Conservation (phyloP, 2,329 filamentous ascomycete genomes). For the Pseudogymnoascus sp. region DNA sequence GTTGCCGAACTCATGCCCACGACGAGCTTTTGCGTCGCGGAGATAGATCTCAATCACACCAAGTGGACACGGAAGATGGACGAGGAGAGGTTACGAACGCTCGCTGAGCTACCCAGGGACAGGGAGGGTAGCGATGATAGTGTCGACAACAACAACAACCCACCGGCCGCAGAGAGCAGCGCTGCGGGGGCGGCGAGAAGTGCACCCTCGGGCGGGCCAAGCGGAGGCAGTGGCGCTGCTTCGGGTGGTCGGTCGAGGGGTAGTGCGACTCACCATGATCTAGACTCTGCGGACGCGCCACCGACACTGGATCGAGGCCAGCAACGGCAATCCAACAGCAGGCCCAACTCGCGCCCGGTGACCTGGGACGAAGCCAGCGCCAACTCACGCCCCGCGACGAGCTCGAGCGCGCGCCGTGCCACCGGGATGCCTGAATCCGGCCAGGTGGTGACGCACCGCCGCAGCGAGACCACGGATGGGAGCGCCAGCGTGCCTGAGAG, state of each 20-base stretch:
- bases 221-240: not conserved
- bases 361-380: constrained; percentile 42
- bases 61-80: constrained; percentile 65
- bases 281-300: not conserved
- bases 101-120: too few relatives aligned
- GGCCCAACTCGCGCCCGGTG: constrained; percentile 28
- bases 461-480: constrained; percentile 33
- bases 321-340: constrained; percentile 26
- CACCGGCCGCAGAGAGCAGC: constrained; percentile 19
- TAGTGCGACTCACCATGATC: not conserved
- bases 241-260: not conserved
- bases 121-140: constrained; percentile 35
- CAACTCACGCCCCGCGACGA: constrained; percentile 39
- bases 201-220: not conserved
- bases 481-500: not conserved
- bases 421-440: not conserved
- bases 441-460: constrained; percentile 39
- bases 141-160: constrained; percentile 17
- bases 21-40: constrained; percentile 76
- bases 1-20: constrained; percentile 79
- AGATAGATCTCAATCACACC: constrained; percentile 73
- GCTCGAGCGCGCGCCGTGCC: not conserved
- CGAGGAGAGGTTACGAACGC: too few relatives aligned
- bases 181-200: constrained; percentile 19
- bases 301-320: constrained; percentile 12